Evolutionary conservation across 257 asterid genomes (phyloP), one percentile per base, ranked within the genome.

Genomic region (Scutellaria galericulata): DNA sequence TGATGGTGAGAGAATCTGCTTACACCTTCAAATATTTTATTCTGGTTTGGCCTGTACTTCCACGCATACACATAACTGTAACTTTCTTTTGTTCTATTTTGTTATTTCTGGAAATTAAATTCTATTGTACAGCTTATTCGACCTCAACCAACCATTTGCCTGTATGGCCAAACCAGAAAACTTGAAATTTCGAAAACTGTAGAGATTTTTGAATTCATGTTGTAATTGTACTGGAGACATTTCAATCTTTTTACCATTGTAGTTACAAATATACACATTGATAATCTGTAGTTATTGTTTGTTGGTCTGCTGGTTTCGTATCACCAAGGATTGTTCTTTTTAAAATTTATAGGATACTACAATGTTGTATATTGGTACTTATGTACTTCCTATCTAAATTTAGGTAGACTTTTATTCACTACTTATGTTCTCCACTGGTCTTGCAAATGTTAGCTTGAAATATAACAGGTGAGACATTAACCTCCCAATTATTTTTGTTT

Each of bases 371-470:
- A 22, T 13, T 59, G 56, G 39, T 13, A 27, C 72, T 78, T 53
- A 75, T 69, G 39, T 45, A 11, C 54, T 73, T 75, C 47, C 69
- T 12, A 37, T 78, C 42, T 69, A 18, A 69, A 75, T 73, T 63
- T 64, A 95, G 99, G 98, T 76, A 86, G 81, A 24, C 27, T 24
- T 24, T 24, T 24, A 24, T 24, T 24, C 27, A 24, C 27, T 24
- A 24, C 27, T 0, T 24, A 24, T 24, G 27, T 24, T 95, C 80
- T 95, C 99, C 77, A 95, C 98, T 31, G 99, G 99, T 69, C 98
- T 92, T 77, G 99, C 99, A 13, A 95, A 95, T 80, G 97, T 95
- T 47, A 95, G 99, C 90, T 87, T 95, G 84, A 92, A 90, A 82
- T 92, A 86, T 79, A 95, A 95, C 81, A 95, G 99, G 99, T 88